Evolutionary conservation across 2,329 filamentous ascomycete genomes (phyloP), one percentile per base, ranked within the genome.

Genomic region (Lithohypha guttulata): DNA sequence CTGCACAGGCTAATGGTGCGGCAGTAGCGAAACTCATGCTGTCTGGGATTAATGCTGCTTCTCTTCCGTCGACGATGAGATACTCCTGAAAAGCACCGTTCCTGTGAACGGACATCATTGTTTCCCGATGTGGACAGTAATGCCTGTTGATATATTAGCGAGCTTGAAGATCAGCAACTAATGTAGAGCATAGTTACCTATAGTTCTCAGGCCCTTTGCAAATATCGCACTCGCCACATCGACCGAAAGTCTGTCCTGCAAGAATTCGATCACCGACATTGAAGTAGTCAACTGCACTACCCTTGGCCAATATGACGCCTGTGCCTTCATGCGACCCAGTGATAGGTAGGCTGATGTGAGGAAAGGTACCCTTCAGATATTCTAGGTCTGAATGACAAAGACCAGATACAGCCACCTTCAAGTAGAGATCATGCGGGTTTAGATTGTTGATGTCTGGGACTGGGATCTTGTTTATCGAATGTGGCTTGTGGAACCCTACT

Each of bases 361-460:
- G 55, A 53, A 77, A 69, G 31, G 64, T 55, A 33, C 74, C 74
- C 2, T 59, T 50, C 5, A 51, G 49, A 25, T 25, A 25, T n/a
- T 25, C 23, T 44, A 56, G 55, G 57, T 79, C 75, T 1, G 75
- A 78, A 59, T 79, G 75, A 59, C 75, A 79, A 51, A 76, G 66
- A 1, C 71, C 75, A 7, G 71, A 73, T 11, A 72, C 71, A 39
- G 70, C 73, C 36, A 75, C 61, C 53, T 73, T 75, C 50, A 79
- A 62, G 23, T 78, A 65, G n/a, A 80, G 58, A 46, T 78, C 74
- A 46, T 70, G 50, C 0, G 67, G 62, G 3, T 57, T 54, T 11
- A 75, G 65, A 11, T 55, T 41, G 6, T 55, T 53, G 14, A 30
- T 30, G 28, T 9, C 7, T 5, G 73, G 73, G 1, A 69, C 63